Conservation (phyloP, 2,329 filamentous ascomycete species). For the Ophiosphaerella herpotricha region DNA sequence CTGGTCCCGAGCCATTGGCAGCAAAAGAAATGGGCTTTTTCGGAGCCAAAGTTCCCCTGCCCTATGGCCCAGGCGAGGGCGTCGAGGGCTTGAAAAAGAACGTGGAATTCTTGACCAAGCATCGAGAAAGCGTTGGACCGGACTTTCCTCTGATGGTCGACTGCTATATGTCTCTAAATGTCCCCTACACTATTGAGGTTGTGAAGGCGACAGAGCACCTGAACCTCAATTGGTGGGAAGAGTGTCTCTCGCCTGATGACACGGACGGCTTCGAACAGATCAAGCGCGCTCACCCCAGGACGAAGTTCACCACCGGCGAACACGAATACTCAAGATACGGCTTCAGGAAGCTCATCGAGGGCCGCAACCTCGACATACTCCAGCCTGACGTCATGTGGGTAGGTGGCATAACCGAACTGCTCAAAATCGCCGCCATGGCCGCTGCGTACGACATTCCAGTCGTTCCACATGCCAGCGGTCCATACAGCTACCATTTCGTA, state of each 20-base stretch:
- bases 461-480: constrained; percentile 90
- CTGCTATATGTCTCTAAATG: constrained; percentile 96
- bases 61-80: constrained; percentile 88
- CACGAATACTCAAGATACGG: constrained; percentile 95
- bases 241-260: constrained; percentile 89
- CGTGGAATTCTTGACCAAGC: constrained; percentile 82
- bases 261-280: constrained; percentile 87
- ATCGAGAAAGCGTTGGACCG: constrained; percentile 81
- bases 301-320: constrained; percentile 95
- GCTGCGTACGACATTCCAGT: constrained; percentile 93
- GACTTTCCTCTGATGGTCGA: constrained; percentile 95
- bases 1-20: constrained; percentile 79
- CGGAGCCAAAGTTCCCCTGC: constrained; percentile 87
- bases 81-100: constrained; percentile 83
- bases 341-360: constrained; percentile 92
- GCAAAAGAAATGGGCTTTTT: constrained; percentile 88
- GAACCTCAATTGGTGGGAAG: constrained; percentile 97
- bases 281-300: constrained; percentile 84
- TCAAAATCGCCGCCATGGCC: constrained; percentile 87
- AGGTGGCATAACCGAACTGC: constrained; percentile 86
- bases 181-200: constrained; percentile 89
- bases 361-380: constrained; percentile 89
- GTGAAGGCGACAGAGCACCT: constrained; percentile 82
- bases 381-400: constrained; percentile 99
- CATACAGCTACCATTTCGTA: constrained; percentile 96